Percentiles rank a stretch among this genome's conserved stretches.
These are phyloP conservation scores for Euphorbia peplus DNA, from an alignment of 345 rosid genomes.

Conservation along the genomic window DNA sequence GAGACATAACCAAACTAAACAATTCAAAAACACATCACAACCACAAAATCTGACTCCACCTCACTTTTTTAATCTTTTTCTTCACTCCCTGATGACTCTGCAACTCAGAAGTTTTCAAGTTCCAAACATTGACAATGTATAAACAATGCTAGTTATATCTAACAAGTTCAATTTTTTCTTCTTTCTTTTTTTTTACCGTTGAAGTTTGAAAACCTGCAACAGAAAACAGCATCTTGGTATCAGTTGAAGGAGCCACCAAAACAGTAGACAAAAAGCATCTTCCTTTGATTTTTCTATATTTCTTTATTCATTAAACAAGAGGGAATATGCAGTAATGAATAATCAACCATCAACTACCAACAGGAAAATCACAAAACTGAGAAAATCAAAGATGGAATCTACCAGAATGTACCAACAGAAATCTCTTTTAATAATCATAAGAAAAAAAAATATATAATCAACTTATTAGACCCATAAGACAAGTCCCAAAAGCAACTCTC, in stretches of 20 bases:
- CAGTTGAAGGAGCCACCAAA: conserved; percentile 69
- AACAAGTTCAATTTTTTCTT: too few relatives aligned
- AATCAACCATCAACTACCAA: conserved; percentile 42
- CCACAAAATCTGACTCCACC: conserved; percentile 51
- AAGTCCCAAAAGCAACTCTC: conserved; percentile 53
- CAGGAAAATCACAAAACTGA: conserved; percentile 31
- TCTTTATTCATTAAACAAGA: conserved; percentile 2
- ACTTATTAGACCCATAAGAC: conserved; percentile 36
- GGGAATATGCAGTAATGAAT: conserved; percentile 39
- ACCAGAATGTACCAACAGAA: conserved; percentile 36
- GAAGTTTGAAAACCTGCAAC: conserved; percentile 67
- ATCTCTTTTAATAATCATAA: conserved; percentile 26
- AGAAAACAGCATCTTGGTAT: conserved; percentile 82
- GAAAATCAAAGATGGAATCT: conserved; percentile 39
- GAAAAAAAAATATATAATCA: conserved; percentile 16
- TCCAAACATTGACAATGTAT: conserved; percentile 45
- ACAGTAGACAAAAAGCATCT: conserved; percentile 82
- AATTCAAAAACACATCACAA: conserved; percentile 45
- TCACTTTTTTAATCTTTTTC: conserved; percentile 11
- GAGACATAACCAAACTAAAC: conserved; percentile 55
- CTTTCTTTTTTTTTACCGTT: conserved; percentile 36
- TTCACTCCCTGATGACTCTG: conserved; percentile 29
- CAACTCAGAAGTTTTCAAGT: conserved; percentile 46
- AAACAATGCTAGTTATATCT: conserved; percentile 22
- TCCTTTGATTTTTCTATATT: conserved; percentile 16